Conservation (phyloP, 208 protist genomes). For the Acanthamoeba healyi region DNA sequence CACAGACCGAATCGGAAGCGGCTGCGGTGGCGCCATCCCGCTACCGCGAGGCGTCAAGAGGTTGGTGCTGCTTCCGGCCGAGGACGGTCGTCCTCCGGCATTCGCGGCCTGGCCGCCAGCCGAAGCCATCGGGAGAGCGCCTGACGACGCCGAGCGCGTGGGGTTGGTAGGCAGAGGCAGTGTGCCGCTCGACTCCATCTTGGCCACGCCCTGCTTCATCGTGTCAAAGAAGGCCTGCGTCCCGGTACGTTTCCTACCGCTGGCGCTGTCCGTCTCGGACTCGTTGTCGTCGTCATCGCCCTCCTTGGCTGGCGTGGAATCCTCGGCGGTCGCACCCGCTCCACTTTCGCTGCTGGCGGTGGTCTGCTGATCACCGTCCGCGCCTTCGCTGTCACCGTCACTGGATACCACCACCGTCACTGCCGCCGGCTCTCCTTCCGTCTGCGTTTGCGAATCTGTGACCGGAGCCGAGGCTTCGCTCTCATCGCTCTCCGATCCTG, state of each 20-base stretch:
- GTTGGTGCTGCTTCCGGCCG: no score
- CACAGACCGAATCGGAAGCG: background rate
- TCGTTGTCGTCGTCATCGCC: background rate
- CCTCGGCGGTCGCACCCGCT: background rate
- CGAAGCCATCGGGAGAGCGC: background rate
- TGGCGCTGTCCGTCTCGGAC: background rate
- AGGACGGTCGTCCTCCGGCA: no score
- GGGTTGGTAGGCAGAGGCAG: background rate
- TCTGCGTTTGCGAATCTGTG: no score
- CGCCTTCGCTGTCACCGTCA: background rate
- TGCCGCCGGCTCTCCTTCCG: no score
- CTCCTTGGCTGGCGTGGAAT: background rate
- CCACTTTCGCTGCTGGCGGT: no score
- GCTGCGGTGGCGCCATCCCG: background rate
- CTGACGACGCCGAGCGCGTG: background rate
- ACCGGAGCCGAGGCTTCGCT: no score
- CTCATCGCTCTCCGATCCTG: no score
- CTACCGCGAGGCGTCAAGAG: no score
- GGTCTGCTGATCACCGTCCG: no score
- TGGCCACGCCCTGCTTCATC: constrained; percentile 3
- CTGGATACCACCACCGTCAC: background rate
- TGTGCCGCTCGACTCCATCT: background rate
- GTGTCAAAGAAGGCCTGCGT: constrained; percentile 19
- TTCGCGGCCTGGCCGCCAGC: background rate
- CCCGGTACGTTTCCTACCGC: background rate